Conservation (phyloP, 1,284 basidiomycete species). For the Leccinum subrobustum region DNA sequence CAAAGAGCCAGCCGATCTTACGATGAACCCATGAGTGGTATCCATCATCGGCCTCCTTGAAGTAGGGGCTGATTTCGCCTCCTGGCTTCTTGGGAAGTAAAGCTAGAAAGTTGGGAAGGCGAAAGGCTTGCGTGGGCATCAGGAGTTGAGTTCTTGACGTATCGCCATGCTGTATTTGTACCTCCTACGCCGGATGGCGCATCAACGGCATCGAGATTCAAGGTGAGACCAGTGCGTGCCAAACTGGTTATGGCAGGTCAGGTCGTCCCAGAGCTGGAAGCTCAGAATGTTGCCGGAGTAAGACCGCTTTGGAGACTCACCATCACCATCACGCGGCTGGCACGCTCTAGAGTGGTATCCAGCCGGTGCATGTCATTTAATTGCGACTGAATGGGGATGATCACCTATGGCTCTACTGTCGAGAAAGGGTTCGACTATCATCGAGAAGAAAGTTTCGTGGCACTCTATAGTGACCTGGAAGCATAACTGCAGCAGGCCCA, state of each 20-base stretch:
- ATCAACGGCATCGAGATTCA: conserved; percentile 3
- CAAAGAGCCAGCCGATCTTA: conserved; percentile 25
- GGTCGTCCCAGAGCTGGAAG: not conserved
- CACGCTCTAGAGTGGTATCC: not conserved
- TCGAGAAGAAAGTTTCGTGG: not conserved
- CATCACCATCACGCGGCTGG: not conserved
- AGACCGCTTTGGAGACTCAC: not conserved
- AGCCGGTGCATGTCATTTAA: not conserved
- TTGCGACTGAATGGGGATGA: not conserved
- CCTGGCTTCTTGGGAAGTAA: conserved; percentile 30
- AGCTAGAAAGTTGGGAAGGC: conserved; percentile 25
- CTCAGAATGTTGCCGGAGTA: not conserved
- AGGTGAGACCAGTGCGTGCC: conserved; percentile 20
- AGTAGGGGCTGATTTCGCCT: conserved; percentile 28
- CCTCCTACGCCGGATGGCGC: not conserved
- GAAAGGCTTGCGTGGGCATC: conserved; percentile 24
- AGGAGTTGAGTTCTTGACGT: not conserved
- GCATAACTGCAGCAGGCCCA: not conserved
- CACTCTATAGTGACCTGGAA: not conserved
- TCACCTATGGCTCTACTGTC: not conserved
- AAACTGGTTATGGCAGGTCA: conserved; percentile 7
- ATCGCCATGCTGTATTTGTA: conserved; percentile 21
- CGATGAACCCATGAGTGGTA: conserved; percentile 27
- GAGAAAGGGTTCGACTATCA: not conserved
- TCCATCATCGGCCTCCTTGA: conserved; percentile 23